phyloP scores from a whole-genome alignment of 1,284 basidiomycete genomes.

The Sporisorium scitamineum region DNA sequence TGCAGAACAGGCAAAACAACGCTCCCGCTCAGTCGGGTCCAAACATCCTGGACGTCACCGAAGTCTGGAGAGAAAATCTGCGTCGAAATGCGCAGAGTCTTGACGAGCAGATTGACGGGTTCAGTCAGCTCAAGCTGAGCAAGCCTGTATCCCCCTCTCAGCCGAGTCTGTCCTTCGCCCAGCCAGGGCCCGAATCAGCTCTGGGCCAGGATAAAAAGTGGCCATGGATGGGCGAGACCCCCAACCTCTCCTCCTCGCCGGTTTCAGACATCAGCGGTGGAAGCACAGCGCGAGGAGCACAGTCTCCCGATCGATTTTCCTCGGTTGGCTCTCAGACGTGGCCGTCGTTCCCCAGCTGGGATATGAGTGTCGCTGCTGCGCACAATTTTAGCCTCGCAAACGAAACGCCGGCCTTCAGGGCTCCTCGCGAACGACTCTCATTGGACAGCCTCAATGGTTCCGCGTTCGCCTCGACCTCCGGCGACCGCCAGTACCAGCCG shows the following conservation, averaged over 20 bases:
- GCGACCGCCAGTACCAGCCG: not conserved
- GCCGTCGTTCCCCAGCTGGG: conserved; percentile 5
- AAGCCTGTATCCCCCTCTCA: not conserved
- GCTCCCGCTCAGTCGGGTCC: not conserved
- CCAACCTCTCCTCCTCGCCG: conserved; percentile 8
- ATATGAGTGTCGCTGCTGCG: not conserved
- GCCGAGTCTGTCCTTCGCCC: not conserved
- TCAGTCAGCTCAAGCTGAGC: conserved; percentile 6
- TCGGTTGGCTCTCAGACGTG: not conserved
- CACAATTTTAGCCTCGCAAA: not conserved
- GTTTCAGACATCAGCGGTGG: not conserved
- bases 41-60: conserved; percentile 1
- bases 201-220: not conserved
- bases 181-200: not conserved
- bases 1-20: not conserved
- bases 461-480: not conserved
- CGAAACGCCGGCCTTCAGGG: not conserved
- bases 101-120: not conserved
- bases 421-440: not conserved
- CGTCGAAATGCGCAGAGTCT: not conserved
- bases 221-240: not conserved
- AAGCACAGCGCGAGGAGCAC: not conserved
- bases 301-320: not conserved
- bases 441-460: not conserved
- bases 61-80: conserved; percentile 13